Base-by-base conservation (phyloP, 352 stramenopile species). In the Phytophthora multivora region DNA sequence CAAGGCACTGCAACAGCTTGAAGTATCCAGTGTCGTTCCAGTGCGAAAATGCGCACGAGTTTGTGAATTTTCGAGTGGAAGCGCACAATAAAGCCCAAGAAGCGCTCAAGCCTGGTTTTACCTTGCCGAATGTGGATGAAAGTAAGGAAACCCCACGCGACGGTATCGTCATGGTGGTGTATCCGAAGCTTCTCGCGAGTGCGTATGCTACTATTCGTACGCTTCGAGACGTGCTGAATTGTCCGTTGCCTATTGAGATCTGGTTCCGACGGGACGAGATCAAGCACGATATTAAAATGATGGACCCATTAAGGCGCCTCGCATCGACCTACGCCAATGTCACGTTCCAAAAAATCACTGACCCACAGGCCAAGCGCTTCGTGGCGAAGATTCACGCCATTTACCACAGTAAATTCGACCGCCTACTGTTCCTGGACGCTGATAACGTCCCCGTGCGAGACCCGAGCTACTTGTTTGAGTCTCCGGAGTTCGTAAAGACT, bases 391-490 rank as follows among this genome's bases (percentile, higher is more conserved):
- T 81, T 1, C 71, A 82, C 33, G 75, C 73, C 2, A 70, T 88
- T 19, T 71, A 77, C 61, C 49, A 82, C 35, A 82, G 66, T 12
- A 66, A 66, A 5, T 56, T 88, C 35, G 68, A 74, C 16, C 59
- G 77, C 5, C 36, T 88, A 21, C 33, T 88, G 28, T 81, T 88
- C 41, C 45, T 88, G 16, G 78, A 88, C 55, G 63, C 73, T 11
- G 78, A 88, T 31, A 88, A 88, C 33, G 47, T 79, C 13, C 75
- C 77, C 0, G 75, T 77, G n/a, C 67, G 59, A 9, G 73, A 88
- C 23, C 75, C 78, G 33, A 83, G 2, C 1, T 64, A 65, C n/a
- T 38, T 72, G 15, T 72, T 72, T 36, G 40, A 68, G 13, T 69
- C 58, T 18, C 39, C 38, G 0, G 73, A 81, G 43, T 88, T 80